Percentiles rank a stretch among this genome's conserved stretches.
Evolutionary conservation across 495 filamentous ascomycete genomes (phyloP).

Genomic region (Clohesyomyces aquaticus): DNA sequence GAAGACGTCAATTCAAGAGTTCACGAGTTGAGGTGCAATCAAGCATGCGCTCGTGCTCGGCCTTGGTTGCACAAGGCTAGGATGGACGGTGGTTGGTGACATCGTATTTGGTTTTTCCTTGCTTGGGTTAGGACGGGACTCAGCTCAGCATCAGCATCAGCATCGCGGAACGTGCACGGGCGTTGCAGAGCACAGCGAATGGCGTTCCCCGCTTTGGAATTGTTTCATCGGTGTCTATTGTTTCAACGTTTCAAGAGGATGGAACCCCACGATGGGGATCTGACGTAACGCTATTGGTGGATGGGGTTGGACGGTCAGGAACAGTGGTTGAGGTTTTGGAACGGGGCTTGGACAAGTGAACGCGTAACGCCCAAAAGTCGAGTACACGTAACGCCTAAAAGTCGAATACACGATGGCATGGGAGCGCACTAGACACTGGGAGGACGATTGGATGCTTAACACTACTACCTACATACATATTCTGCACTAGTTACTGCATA

Average conservation of each 20-base stretch:
- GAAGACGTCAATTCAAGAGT: not conserved
- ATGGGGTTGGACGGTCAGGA: not conserved
- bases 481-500: conserved; percentile 8
- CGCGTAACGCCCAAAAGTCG: conserved; percentile 5
- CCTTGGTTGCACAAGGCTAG: no score
- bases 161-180: conserved; percentile 6
- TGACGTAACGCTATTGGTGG: not conserved
- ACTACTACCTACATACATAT: not conserved
- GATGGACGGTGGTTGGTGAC: not conserved
- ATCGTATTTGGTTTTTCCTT: conserved; percentile 4
- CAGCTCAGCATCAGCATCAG: not conserved
- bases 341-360: conserved; percentile 1
- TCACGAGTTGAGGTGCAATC: not conserved
- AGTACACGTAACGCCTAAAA: not conserved
- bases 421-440: conserved; percentile 6
- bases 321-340: not conserved
- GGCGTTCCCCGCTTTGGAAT: conserved; percentile 15
- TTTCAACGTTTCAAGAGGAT: not conserved
- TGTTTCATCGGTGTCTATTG: not conserved
- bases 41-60: not conserved
- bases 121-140: no score
- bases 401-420: not conserved
- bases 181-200: conserved; percentile 28
- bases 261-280: not conserved
- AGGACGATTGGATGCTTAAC: not conserved